Conservation (phyloP, 345 rosid species). For the Camelina sativa region DNA sequence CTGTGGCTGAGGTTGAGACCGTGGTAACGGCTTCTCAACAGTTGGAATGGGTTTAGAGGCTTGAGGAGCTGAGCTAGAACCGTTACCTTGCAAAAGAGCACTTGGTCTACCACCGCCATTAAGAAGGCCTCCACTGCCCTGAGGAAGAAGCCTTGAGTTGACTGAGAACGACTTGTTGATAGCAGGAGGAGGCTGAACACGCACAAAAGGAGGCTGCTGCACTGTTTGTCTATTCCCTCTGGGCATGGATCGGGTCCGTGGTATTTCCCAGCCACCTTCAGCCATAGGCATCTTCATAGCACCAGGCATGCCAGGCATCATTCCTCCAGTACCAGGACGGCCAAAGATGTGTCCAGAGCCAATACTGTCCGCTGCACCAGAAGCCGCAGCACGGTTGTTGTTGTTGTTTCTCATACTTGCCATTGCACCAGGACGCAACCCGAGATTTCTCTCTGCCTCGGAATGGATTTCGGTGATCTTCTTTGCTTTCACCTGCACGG, state of each 20-base stretch:
- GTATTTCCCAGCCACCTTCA: constrained; percentile 73
- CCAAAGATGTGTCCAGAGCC: constrained; percentile 55
- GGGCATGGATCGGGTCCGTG: constrained; percentile 63
- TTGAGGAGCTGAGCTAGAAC: constrained; percentile 45
- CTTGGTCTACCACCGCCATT: constrained; percentile 64
- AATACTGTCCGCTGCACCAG: constrained; percentile 52
- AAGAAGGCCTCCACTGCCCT: constrained; percentile 66
- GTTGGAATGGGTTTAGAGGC: constrained; percentile 26
- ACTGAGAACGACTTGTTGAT: constrained; percentile 54
- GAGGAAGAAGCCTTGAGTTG: constrained; percentile 70
- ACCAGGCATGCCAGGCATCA: constrained; percentile 99
- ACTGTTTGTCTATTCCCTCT: constrained; percentile 61
- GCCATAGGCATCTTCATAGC: constrained; percentile 73
- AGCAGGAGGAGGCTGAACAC: constrained; percentile 50
- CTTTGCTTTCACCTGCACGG: constrained; percentile 80
- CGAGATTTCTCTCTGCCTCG: constrained; percentile 84
- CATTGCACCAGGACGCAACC: constrained; percentile 86
- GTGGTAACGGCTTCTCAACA: constrained; percentile 15
- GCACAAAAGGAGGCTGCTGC: constrained; percentile 54
- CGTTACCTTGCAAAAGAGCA: constrained; percentile 69
- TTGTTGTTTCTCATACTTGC: constrained; percentile 60
- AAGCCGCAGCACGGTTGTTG: constrained; percentile 53
- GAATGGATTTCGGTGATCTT: constrained; percentile 89
- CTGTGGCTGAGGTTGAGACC: not conserved
- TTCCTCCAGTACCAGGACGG: constrained; percentile 83